Base-by-base conservation (phyloP, 73 alveolate species). In the Blepharisma stoltei region DNA sequence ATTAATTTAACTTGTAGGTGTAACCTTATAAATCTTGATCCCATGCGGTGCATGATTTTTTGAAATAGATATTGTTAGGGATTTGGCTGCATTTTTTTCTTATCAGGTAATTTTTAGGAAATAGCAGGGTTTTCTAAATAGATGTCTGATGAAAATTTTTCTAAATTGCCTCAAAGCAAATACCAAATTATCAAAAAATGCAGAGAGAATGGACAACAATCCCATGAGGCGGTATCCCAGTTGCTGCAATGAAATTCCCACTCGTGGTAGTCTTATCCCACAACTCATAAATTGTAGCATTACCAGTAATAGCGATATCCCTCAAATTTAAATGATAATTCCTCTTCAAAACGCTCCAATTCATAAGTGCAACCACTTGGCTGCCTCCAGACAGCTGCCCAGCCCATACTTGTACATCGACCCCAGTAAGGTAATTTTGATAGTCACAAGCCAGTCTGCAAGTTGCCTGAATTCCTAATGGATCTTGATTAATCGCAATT, bases 401-500 rank as follows among this genome's bases (percentile, higher is more conserved):
- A 52, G 23, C 66, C n/a, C n/a, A 52, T 14, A 52, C 66, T 14
- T 52, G n/a, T 14, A 20, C 66, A 14, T 52, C 27, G 23, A 52
- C 66, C 23, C 66, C 66, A 52, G 66, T 14, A 52, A 52, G n/a
- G 23, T 52, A 52, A 20, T 52, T 52, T 52, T 14, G n/a, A 52
- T 60, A 60, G 2, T 60, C 76, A 60, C 76, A 60, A 37, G 18
- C 49, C 37, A 11, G 14, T 21, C 14, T 60, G 21, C 76, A 60
- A 9, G 14, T 14, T 11, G 76, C 99, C 81, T 95, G 91, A 7
- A 77, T 54, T 21, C 99, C 99, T 45, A 90, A 81, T 21, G 96
- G 78, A 78, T 97, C 99, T 86, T 97, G 94, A 80, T 95, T 95
- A 6, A 97, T 85, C 6, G 94, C 95, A 43, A 97, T 95, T 7